Base-by-base conservation (phyloP, 805 yeast species). In the Yamadazyma insecticola region DNA sequence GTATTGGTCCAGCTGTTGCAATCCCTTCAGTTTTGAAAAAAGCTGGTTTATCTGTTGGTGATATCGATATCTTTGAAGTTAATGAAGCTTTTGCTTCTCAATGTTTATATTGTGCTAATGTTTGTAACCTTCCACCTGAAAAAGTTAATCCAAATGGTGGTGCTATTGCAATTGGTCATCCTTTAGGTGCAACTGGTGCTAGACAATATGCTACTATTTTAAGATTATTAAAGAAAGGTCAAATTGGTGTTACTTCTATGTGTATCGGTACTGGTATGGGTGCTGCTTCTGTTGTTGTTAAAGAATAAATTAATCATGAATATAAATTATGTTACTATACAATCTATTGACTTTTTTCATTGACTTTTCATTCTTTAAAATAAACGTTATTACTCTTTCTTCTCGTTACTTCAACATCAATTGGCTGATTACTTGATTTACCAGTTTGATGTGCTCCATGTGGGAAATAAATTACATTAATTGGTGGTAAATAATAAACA, bases 261-360 rank as follows among this genome's bases (percentile, higher is more conserved):
- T 90, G 97, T 68, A 80, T 90, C 44, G 97, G 97, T 50, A 87
- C 97, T 21, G 97, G 97, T 48, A 90, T 89, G 95, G 97, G 97
- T 44, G 96, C 97, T 20, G 97, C 97, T 28, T 82, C 90, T 10
- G 68, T 89, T 26, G 72, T 90, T 47, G 72, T 86, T 26, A 81
- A 73, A 50, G 97, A 90, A 67, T 87, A 70, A 54, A 8, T 22
- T 22, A 22, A 8, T 6, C 5, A 19, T 6, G 12, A 19, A 11
- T 19, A 19, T 11, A 19, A 7, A 24, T 24, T 7, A 5, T 7
- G 27, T n/a, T 15, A 13, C 5, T 19, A 16, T 14, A 13, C 7
- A 11, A 24, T 29, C 10, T 9, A 4, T 19, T 19, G 17, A 7
- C 5, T 5, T 7, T 13, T 24, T 13, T 15, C 16, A 13, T 18